Evolutionary conservation across 148 eudicot species (phyloP).

Genomic region (Rhododendron griersonianum): DNA sequence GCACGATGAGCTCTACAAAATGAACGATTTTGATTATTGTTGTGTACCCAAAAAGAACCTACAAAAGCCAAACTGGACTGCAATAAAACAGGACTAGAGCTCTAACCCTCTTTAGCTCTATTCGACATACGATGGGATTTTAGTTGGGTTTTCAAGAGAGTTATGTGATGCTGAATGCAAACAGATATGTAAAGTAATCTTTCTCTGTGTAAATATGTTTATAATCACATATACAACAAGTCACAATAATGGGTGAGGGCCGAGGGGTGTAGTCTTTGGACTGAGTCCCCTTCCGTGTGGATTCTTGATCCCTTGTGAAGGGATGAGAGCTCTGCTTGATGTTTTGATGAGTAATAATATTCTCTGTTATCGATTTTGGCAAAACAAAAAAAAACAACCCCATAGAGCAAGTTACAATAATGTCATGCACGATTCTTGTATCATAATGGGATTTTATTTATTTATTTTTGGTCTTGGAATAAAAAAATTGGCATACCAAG

Average conservation of each 20-base stretch:
- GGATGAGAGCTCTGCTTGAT: no score
- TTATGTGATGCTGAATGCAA: not conserved
- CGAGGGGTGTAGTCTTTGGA: no score
- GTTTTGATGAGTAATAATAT: no score
- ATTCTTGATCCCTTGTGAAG: no score
- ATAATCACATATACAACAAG: no score
- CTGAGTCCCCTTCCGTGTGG: no score
- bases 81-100: not conserved
- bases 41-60: not conserved
- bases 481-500: not conserved
- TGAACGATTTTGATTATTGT: not conserved
- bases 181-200: not conserved
- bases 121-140: not conserved
- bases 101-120: not conserved
- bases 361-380: no score
- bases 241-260: not conserved
- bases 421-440: not conserved
- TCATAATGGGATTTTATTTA: not conserved
- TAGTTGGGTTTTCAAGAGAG: not conserved
- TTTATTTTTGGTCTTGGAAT: not conserved
- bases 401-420: not conserved
- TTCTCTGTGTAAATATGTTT: not conserved
- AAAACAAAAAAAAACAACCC: no score
- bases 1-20: no score
- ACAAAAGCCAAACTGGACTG: not conserved